A percentile compares a stretch with the other conserved stretches of the same genome.
Evolutionary conservation across 129 eudicot species (phyloP).

Genomic region (Silybum marianum): DNA sequence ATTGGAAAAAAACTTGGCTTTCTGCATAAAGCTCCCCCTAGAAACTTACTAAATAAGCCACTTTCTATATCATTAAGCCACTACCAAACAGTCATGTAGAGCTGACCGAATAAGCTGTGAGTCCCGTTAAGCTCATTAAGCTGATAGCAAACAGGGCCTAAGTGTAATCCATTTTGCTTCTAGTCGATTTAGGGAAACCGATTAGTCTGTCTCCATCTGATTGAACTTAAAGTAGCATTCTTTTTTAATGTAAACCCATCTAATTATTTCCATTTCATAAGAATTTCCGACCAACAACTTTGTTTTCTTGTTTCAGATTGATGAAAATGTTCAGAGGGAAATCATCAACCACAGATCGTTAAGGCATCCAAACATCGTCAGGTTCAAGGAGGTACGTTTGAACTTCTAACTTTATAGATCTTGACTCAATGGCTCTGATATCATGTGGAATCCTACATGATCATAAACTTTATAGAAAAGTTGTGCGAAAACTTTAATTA

Average conservation of each 20-base stretch:
- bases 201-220: background rate
- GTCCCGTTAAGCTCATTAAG: too few species aligned
- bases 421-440: background rate
- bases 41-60: too few species aligned
- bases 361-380: conserved; percentile 67
- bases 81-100: too few species aligned
- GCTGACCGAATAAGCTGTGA: too few species aligned
- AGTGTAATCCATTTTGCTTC: background rate
- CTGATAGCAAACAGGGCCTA: too few species aligned
- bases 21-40: too few species aligned
- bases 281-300: background rate
- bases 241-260: background rate
- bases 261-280: conserved; percentile 6
- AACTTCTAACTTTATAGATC: background rate
- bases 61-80: too few species aligned
- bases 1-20: too few species aligned
- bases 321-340: conserved; percentile 68
- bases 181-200: background rate
- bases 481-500: background rate
- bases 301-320: conserved; percentile 52
- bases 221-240: background rate
- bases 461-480: background rate
- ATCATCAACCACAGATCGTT: conserved; percentile 69
- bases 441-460: background rate
- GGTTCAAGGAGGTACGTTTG: conserved; percentile 61